Evolutionary conservation across 2,329 filamentous ascomycete genomes (phyloP).

Genomic region (Mycosphaerelloides madeirae): DNA sequence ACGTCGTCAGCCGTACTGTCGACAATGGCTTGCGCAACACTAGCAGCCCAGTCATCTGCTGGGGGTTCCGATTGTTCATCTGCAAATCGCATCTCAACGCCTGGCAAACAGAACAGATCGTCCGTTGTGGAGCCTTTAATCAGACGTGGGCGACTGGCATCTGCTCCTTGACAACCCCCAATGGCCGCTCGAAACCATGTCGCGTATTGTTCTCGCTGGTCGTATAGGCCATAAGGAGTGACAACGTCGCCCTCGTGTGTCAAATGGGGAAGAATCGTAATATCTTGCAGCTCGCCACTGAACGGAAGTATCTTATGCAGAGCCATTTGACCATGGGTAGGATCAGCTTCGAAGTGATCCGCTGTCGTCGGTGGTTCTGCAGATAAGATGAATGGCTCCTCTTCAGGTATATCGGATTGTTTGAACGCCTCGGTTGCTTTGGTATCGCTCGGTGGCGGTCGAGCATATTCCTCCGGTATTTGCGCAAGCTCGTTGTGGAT

Average conservation of each 20-base stretch:
- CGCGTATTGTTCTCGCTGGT: conserved; percentile 50
- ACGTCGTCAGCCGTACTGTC: conserved; percentile 5
- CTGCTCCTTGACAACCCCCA: conserved; percentile 58
- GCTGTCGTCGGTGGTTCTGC: conserved; percentile 16
- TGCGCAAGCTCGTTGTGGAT: conserved; percentile 72
- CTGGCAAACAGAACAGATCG: conserved; percentile 62
- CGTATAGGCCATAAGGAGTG: conserved; percentile 37
- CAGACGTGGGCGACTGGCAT: conserved; percentile 30
- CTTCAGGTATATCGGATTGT: conserved; percentile 5
- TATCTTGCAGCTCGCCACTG: conserved; percentile 43
- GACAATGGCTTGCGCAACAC: conserved; percentile 5
- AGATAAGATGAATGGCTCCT: conserved; percentile 37
- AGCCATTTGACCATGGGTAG: conserved; percentile 38
- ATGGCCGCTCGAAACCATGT: conserved; percentile 57
- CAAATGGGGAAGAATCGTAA: conserved; percentile 55
- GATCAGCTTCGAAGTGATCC: conserved; percentile 42
- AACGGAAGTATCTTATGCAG: conserved; percentile 47
- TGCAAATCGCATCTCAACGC: conserved; percentile 23
- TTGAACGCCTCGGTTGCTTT: conserved; percentile 6
- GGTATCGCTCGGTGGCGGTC: conserved; percentile 3
- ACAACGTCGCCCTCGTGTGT: conserved; percentile 58
- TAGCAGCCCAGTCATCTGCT: conserved; percentile 3
- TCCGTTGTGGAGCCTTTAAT: conserved; percentile 38
- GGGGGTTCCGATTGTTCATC: conserved; percentile 10
- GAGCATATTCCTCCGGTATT: conserved; percentile 61